phyloP scores from a whole-genome alignment of 257 asterid species.

The Solanum ossicruentum region DNA sequence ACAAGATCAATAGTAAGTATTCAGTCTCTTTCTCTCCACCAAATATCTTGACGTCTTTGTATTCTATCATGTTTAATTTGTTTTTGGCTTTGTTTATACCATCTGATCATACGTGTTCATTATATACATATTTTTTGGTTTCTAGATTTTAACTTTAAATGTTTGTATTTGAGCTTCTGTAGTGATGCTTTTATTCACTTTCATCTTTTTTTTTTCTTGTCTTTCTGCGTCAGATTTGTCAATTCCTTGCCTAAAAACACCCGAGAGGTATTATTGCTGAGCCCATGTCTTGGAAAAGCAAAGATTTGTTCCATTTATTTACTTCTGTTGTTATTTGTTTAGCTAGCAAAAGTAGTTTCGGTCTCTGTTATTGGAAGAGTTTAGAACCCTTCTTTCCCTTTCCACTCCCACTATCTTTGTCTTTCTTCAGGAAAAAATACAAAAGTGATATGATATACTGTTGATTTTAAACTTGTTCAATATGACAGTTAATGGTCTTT shows the following conservation, averaged over 20 bases:
- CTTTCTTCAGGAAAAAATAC: background rate
- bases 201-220: background rate
- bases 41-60: too few species aligned
- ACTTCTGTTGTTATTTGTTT: background rate
- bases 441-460: background rate
- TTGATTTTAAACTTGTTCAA: background rate
- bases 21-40: too few species aligned
- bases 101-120: too few species aligned
- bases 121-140: too few species aligned
- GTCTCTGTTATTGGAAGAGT: background rate
- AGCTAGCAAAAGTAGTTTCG: background rate
- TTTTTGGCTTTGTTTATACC: too few species aligned
- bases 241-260: conserved; percentile 77
- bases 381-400: background rate
- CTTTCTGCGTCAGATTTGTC: conserved; percentile 47
- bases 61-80: too few species aligned
- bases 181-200: conserved; percentile 1
- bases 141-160: too few species aligned
- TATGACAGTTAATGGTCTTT: background rate
- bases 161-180: background rate
- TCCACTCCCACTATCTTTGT: background rate
- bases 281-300: background rate
- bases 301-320: background rate
- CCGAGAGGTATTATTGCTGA: conserved; percentile 58
- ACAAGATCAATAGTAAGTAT: background rate